phyloP scores from a whole-genome alignment of 768 basidiomycete genomes.

The Lactifluus piperatus region DNA sequence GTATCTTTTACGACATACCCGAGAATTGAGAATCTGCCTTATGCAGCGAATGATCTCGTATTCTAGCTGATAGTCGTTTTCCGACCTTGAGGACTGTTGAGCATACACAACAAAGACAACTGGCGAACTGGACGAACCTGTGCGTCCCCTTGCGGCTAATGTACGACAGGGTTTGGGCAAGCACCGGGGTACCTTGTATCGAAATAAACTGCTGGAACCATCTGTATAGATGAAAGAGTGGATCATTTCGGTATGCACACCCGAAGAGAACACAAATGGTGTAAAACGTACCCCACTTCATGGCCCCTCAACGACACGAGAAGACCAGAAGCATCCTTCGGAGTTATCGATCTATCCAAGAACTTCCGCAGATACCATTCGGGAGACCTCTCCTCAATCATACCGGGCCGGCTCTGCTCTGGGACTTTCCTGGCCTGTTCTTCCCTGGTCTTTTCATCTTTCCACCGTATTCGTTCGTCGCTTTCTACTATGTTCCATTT shows the following conservation, averaged over 20 bases:
- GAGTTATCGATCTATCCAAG: constrained; percentile 74
- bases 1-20: constrained; percentile 31
- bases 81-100: constrained; percentile 34
- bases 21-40: constrained; percentile 67
- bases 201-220: constrained; percentile 75
- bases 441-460: constrained; percentile 56
- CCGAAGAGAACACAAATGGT: neutral
- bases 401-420: constrained; percentile 45
- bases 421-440: constrained; percentile 52
- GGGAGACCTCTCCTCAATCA: constrained; percentile 61
- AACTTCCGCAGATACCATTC: constrained; percentile 93
- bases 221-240: constrained; percentile 32
- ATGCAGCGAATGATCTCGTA: constrained; percentile 86
- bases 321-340: constrained; percentile 71
- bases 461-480: constrained; percentile 74
- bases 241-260: neutral
- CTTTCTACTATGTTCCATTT: constrained; percentile 90
- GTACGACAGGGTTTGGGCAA: constrained; percentile 69
- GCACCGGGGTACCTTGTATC: constrained; percentile 75
- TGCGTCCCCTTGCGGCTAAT: constrained; percentile 60
- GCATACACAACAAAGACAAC: neutral
- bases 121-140: constrained; percentile 36
- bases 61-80: constrained; percentile 64
- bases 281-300: constrained; percentile 55
- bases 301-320: constrained; percentile 72